These are phyloP conservation scores for Mycena indigotica DNA, from an alignment of 768 basidiomycete species.

Conservation along the genomic window DNA sequence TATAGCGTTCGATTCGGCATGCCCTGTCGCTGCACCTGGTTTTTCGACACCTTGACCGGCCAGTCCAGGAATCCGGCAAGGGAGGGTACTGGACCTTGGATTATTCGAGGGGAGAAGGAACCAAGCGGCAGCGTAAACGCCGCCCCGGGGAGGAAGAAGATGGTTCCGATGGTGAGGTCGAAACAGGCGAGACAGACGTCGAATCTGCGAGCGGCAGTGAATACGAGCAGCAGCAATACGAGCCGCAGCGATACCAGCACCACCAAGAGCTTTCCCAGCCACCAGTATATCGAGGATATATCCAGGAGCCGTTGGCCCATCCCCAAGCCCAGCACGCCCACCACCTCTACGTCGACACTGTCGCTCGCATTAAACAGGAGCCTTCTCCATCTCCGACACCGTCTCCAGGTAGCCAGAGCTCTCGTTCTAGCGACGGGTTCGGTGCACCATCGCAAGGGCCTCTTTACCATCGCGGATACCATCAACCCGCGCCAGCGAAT, in stretches of 20 bases:
- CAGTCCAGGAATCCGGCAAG: slow-evolving; percentile 70
- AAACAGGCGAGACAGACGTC: too few species aligned
- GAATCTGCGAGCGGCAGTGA: too few species aligned
- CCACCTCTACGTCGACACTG: neutral
- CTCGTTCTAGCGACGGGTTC: neutral
- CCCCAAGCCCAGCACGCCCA: too few species aligned
- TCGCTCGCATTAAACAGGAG: neutral
- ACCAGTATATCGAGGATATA: too few species aligned
- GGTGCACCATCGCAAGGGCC: neutral
- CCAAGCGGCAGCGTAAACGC: slow-evolving; percentile 63
- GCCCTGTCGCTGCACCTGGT: slow-evolving; percentile 50
- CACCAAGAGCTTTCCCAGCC: neutral
- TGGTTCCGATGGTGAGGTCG: too few species aligned
- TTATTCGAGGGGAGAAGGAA: slow-evolving; percentile 56
- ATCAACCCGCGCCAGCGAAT: too few species aligned
- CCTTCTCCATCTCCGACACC: neutral
- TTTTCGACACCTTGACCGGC: slow-evolving; percentile 57
- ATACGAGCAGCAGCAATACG: too few species aligned
- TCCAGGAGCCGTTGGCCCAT: too few species aligned
- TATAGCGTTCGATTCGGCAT: slow-evolving; percentile 48
- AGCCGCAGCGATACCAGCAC: too few species aligned
- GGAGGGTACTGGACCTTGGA: slow-evolving; percentile 68
- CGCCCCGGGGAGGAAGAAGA: neutral
- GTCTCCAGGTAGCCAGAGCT: too few species aligned
- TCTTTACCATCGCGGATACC: neutral